Percentiles rank a stretch among this genome's conserved stretches.
phyloP scores from a whole-genome alignment of 2,329 filamentous ascomycete genomes.

The Microsporum canis region DNA sequence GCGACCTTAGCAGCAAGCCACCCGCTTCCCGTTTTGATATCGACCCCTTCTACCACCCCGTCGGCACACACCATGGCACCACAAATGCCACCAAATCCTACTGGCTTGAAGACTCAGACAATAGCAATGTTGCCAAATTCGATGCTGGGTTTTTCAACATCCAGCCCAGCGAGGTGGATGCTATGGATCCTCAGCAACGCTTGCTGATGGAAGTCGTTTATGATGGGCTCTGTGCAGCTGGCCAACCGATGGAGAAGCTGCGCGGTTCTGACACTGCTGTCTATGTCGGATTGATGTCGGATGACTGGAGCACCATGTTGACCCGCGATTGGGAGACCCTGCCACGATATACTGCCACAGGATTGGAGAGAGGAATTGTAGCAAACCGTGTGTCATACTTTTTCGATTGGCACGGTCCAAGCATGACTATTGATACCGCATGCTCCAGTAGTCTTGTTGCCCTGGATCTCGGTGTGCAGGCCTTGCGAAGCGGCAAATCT shows the following conservation, averaged over 20 bases:
- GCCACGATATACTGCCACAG: constrained; percentile 16
- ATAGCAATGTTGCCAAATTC: constrained; percentile 20
- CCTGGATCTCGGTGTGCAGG: constrained; percentile 13
- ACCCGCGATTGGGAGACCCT: constrained; percentile 14
- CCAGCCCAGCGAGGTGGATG: constrained; percentile 16
- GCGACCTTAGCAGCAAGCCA: constrained; percentile 9
- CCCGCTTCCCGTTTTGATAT: constrained; percentile 15
- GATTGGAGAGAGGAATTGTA: not conserved
- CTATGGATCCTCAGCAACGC: constrained; percentile 26
- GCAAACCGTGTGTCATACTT: constrained; percentile 12
- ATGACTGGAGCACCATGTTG: constrained; percentile 22
- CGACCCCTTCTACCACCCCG: constrained; percentile 14
- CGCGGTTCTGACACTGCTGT: constrained; percentile 25
- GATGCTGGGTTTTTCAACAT: constrained; percentile 27
- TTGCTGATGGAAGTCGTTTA: constrained; percentile 22
- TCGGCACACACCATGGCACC: constrained; percentile 9
- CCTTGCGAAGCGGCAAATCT: constrained; percentile 11
- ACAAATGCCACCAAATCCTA: constrained; percentile 13
- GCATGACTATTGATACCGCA: constrained; percentile 14
- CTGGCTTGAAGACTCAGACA: constrained; percentile 7
- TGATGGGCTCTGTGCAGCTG: constrained; percentile 22
- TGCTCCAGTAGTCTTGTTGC: constrained; percentile 13
- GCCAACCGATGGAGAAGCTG: constrained; percentile 18
- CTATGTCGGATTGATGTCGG: constrained; percentile 22
- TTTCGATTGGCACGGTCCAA: constrained; percentile 12